A percentile compares a stretch with the other conserved stretches of the same genome.
phyloP scores from a whole-genome alignment of 331 rosid species.

The Cydonia oblonga region DNA sequence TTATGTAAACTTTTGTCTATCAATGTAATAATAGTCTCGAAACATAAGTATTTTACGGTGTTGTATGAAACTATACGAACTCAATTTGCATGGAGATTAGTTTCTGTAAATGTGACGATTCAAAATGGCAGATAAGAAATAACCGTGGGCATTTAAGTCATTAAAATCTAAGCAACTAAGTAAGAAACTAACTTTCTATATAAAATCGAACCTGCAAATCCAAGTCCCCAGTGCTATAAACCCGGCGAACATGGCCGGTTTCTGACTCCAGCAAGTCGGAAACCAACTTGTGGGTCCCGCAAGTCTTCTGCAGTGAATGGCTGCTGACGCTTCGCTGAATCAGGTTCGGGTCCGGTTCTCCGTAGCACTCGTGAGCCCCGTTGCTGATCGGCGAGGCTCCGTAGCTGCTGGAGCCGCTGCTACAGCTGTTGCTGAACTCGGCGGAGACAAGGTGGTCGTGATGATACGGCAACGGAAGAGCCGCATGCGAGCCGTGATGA shows the following conservation, averaged over 20 bases:
- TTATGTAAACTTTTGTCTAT: neutral
- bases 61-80: neutral
- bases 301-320: conserved; percentile 36
- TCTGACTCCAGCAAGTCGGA: conserved; percentile 32
- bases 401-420: conserved; percentile 58
- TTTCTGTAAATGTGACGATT: neutral
- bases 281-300: conserved; percentile 28
- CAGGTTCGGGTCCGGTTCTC: neutral
- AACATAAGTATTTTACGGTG: neutral
- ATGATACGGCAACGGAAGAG: neutral
- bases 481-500: neutral
- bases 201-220: conserved; percentile 42
- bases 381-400: conserved; percentile 46
- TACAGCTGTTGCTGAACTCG: conserved; percentile 34
- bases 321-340: conserved; percentile 50
- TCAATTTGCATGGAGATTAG: neutral
- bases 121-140: neutral
- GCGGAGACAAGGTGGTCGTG: neutral
- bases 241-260: conserved; percentile 33
- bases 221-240: conserved; percentile 50
- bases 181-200: neutral
- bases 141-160: neutral
- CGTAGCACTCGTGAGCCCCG: neutral
- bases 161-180: neutral
- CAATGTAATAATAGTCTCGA: neutral